Evolutionary conservation across 306 rosid species (phyloP), one percentile per base, ranked within the genome.

Genomic region (Vigna angularis): DNA sequence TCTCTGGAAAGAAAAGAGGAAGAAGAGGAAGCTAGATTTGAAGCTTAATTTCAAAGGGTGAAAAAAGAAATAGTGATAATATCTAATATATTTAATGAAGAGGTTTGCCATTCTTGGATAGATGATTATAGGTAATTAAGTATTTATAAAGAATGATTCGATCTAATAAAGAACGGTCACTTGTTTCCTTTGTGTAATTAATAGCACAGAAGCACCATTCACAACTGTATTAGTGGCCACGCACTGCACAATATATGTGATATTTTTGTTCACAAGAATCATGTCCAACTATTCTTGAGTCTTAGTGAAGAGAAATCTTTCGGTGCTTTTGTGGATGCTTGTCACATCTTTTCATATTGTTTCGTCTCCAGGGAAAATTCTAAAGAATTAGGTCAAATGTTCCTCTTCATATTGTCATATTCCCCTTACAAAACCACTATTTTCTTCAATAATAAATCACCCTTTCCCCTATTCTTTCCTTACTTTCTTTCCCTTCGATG

Each of bases 291-390:
- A 85, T 88, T 84, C 83, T 82, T 17, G 63, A 77, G 83, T 78
- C 78, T 55, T 44, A 59, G 82, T 76, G 87, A 74, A 72, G 82
- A 72, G 82, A 73, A 80, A 78, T 68, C 80, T 85, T 85, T 86
- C 40, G 79, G 77, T 85, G 87, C 88, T 87, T 89, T 89, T 66
- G 50, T 79, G 70, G 97, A 91, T 88, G 93, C 94, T 82, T 82
- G 81, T 85, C 86, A 85, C 87, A 73, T 84, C 89, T 87, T 86
- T 67, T 81, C 85, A 83, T 20, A 20, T 61, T 74, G 79, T 81
- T 87, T 81, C 82, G 56, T 61, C 71, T 56, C 40, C 15, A 70
- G 48, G 72, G 42, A 69, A 85, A 84, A 70, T 83, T 87, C 88
- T 79, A 76, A 87, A 82, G 80, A 79, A 75, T 84, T 75, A 87